Base-by-base conservation (phyloP, 2,329 filamentous ascomycete species). In the Clarireedia monteithiana region DNA sequence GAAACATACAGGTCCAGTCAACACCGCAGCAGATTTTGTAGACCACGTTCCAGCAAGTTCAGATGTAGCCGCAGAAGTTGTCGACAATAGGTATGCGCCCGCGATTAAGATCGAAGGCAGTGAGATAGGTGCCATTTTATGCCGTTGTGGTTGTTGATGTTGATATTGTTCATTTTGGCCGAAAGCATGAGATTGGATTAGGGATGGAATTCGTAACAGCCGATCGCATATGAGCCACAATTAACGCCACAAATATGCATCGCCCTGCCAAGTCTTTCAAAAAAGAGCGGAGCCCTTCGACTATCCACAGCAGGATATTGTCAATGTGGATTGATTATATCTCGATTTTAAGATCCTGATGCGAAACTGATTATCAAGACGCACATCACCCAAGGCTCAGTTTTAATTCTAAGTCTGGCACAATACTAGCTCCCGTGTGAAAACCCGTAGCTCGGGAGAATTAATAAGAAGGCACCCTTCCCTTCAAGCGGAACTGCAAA, bases 41-140 rank as follows among this genome's bases (percentile, higher is more conserved):
- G 81, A 79, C 85, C 85, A 89, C 57, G 85, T 89, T 57, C 85
- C 85, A n/a, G 82, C 77, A 34, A 88, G 71, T 52, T 78, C 72
- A 34, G 74, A 68, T 60, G 78, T 73, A 39, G 68, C 66, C 34
- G 75, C 71, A 50, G 71, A 70, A 26, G 70, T 66, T 57, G 70
- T 58, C 10, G 61, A 54, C 10, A 60, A 12, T 2, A 69, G 50
- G 58, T 55, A 64, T 56, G 60, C 63, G 60, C 65, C 59, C 58
- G 61, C 64, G 51, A 67, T 53, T 39, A 76, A 65, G 58, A 75
- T 63, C 62, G 68, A 71, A 62, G 59, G 70, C 62, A 66, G 64
- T 57, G 61, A 67, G 58, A 59, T 53, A 52, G 59, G 59, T 63
- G 66, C 70, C 65, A 68, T 67, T 60, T 47, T 61, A 46, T 49